These are phyloP conservation scores for Stenogyne calaminthoides DNA, from an alignment of 305 asterid species.

Conservation along the genomic window DNA sequence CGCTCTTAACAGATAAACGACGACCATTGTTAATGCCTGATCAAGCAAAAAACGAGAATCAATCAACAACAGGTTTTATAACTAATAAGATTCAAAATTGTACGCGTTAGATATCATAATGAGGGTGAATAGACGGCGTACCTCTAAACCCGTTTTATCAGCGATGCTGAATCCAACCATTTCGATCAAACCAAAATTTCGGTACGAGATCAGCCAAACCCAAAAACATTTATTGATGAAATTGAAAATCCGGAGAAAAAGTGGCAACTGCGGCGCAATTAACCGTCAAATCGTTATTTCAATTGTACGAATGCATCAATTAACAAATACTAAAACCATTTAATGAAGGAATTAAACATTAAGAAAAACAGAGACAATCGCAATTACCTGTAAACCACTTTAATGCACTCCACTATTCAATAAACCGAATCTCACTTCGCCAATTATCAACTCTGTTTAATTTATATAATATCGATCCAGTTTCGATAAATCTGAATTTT, in stretches of 20 bases:
- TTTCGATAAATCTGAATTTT: not conserved
- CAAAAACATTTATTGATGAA: not conserved
- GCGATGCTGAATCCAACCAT: not conserved
- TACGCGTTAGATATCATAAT: not conserved
- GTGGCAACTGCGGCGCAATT: not conserved
- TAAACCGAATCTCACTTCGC: no score
- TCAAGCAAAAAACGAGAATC: constrained; percentile 17
- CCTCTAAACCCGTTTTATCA: not conserved
- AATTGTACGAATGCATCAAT: not conserved
- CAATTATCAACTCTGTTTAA: not conserved
- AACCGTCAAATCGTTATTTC: not conserved
- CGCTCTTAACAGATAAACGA: constrained; percentile 50
- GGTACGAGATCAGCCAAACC: not conserved
- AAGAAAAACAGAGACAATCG: not conserved
- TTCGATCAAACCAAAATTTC: not conserved
- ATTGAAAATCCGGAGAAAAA: not conserved
- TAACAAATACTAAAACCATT: not conserved
- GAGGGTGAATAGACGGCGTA: not conserved
- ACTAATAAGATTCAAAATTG: not conserved
- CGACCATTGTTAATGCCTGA: constrained; percentile 28
- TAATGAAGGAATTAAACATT: not conserved
- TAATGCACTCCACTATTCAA: not conserved
- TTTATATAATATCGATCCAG: not conserved
- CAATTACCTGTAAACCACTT: not conserved
- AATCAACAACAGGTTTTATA: not conserved